Evolutionary conservation across 257 asterid genomes (phyloP).

Genomic region (Solanum habrochaites): DNA sequence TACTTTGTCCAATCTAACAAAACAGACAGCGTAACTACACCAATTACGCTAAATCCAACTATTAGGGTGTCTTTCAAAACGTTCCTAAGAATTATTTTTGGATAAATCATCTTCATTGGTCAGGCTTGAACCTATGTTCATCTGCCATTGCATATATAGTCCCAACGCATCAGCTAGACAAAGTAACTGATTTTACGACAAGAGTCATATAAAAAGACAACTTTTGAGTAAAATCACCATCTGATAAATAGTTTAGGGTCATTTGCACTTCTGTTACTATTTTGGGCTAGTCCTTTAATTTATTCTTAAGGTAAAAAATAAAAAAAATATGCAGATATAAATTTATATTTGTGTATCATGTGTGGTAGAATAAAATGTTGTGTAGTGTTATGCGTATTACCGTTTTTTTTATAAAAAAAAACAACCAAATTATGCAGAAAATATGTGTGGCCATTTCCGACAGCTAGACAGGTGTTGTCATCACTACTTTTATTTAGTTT

Average conservation of each 20-base stretch:
- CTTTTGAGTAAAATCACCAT: too few species aligned
- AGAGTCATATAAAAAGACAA: background rate
- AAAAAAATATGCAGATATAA: too few species aligned
- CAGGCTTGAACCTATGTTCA: too few species aligned
- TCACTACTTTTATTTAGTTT: background rate
- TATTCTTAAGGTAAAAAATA: background rate
- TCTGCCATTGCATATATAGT: too few species aligned
- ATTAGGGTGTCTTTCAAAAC: too few species aligned
- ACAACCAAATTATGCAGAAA: background rate
- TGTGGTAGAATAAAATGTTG: background rate
- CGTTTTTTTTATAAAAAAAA: too few species aligned
- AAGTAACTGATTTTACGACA: background rate
- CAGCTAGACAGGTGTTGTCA: background rate
- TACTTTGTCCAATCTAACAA: fast-evolving
- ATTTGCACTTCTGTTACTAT: background rate
- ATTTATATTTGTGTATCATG: too few species aligned
- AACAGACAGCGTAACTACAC: too few species aligned
- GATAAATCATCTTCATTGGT: too few species aligned
- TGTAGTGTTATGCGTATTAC: background rate
- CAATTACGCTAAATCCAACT: too few species aligned
- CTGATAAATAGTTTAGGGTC: background rate
- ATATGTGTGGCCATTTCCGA: background rate
- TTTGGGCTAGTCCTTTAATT: background rate
- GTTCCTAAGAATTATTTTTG: too few species aligned
- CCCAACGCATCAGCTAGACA: background rate